Evolutionary conservation across 495 filamentous ascomycete genomes (phyloP), one percentile per base, ranked within the genome.

Genomic region (Aspergillus baeticus): DNA sequence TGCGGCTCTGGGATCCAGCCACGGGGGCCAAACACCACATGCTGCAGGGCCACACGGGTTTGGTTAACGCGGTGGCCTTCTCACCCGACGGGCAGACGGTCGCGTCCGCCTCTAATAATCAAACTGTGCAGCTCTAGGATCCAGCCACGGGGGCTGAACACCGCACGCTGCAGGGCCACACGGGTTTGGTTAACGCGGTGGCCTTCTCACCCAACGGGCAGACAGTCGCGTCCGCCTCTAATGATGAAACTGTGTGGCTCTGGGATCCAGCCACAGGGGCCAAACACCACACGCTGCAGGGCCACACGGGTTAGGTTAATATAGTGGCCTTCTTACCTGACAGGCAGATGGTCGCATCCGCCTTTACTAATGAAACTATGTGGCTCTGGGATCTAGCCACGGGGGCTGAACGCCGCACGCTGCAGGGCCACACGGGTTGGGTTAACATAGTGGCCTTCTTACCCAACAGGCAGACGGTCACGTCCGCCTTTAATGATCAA

Each of bases 121-220:
- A 21, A 6, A 46, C 18, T 2, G 18, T 46, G 17, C 43, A 21
- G 43, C 43, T 26, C 11, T 46, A 21, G 43, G 43, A 46, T 3
- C 7, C 43, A n/a, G 43, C 43, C 18, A 23, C 26, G n/a, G 43
- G 43, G 13, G 26, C 20, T 23, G 43, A 46, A 21, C n/a, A 26
- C n/a, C 43, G 22, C 17, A 15, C 14, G 8, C 26, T 46, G 20
- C n/a, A 46, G 20, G 22, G 20, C 43, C 43, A 43, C 26, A 29
- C 26, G 26, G 26, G 8, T 8, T 29, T 3, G 3, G 26, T 29
- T 8, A 3, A 8, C 26, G 3, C 26, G 8, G 26, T 29, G 26
- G 49, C 17, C 49, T 51, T 51, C 49, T 51, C 49, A 38, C 49
- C 14, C 4, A 34, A 51, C n/a, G 49, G 49, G 33, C 49, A 51